Conservation (phyloP, 176 grass and related monocot species). For the maize (Zea mays) region DNA sequence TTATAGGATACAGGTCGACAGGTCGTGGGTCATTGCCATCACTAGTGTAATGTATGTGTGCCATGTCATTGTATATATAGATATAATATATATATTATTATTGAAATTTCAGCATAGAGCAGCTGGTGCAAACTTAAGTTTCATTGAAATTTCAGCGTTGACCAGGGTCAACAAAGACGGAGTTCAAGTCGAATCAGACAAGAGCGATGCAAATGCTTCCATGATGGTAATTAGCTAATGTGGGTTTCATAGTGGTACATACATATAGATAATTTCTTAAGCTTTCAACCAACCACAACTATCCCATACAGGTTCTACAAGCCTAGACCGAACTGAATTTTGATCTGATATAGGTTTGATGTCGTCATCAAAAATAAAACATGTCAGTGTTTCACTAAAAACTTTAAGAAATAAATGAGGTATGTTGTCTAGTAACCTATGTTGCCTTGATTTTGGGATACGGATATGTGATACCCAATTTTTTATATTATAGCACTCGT, state of each 20-base stretch:
- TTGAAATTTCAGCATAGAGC: neutral
- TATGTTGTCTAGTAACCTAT: no score
- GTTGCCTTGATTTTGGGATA: no score
- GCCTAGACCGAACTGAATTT: constrained; percentile 56
- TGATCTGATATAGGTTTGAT: constrained; percentile 58
- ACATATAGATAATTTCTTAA: no score
- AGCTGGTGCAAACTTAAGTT: neutral
- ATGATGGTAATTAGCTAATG: no score
- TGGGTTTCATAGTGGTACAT: no score
- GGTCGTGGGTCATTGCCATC: neutral
- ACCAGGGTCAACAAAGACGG: neutral
- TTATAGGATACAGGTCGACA: neutral
- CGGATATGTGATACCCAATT: no score
- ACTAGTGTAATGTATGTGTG: neutral
- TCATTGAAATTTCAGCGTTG: neutral
- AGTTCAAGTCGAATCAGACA: neutral
- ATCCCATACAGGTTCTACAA: constrained; percentile 53
- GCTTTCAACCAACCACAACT: neutral
- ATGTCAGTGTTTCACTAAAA: constrained; percentile 7
- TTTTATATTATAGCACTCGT: no score
- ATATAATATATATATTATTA: neutral
- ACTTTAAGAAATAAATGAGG: neutral
- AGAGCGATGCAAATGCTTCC: no score
- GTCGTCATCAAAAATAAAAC: constrained; percentile 44
- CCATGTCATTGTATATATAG: neutral